Base-by-base conservation (phyloP, 2,329 filamentous ascomycete genomes). In the Ceratocystis papillata region DNA sequence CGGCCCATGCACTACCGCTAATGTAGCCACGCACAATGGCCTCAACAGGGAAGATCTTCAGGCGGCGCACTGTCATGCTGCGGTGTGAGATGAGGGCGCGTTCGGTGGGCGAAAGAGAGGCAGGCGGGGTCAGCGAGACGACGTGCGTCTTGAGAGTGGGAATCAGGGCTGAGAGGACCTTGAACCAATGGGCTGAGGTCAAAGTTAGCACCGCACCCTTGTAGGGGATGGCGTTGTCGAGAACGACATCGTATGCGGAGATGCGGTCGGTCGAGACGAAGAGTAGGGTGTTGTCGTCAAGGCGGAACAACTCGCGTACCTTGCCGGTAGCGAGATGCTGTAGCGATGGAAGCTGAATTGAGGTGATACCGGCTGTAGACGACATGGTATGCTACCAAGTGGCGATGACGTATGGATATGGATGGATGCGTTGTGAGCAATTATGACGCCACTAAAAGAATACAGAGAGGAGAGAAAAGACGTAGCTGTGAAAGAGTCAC, bases 171-270 rank as follows among this genome's bases (percentile, higher is more conserved):
- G 76, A 71, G 62, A 81, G 76, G 17, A 81, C 77, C 46, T 74
- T 71, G 74, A 85, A 84, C 82, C 82, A 85, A 71, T 82, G 79
- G 15, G 78, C 78, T 63, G 74, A 78, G 46, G 76, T 70, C 60
- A 74, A 72, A 33, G 78, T 80, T 62, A 83, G 76, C 63, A 83
- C 75, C 67, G 75, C 74, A 70, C 82, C 82, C 77, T 84, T 84
- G 73, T 77, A 73, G 59, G 79, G 77, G 63, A 82, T 78, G 69
- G 79, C 79, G 71, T 94, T 96, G 72, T 83, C 78, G 81, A 96
- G 86, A 71, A 96, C 85, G 71, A 95, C 90, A 81, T 97, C 93
- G 79, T 93, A 97, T 66, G 94, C 94, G 28, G 90, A 96, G 75
- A 96, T 94, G 70, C 94, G 87, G 78, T 96, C 92, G 15, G 89